phyloP scores from a whole-genome alignment of 1,139 yeast species.

The Nakaseomyces glabratus region DNA sequence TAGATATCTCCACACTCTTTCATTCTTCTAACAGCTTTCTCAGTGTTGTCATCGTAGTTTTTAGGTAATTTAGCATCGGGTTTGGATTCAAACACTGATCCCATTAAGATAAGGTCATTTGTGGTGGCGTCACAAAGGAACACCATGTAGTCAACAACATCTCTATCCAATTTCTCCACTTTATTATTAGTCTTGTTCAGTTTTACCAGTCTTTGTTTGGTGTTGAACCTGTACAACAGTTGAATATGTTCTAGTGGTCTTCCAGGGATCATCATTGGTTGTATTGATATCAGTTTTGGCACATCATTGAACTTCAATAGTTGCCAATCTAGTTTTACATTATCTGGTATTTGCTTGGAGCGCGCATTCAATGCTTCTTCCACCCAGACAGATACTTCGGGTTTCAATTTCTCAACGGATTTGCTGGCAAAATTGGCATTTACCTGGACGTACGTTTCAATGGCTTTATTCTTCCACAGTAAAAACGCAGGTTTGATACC shows the following conservation, averaged over 20 bases:
- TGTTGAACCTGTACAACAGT: slow-evolving; percentile 64
- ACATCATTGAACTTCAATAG: slow-evolving; percentile 55
- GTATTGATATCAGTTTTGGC: slow-evolving; percentile 68
- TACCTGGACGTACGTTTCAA: slow-evolving; percentile 54
- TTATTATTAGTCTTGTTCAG: slow-evolving; percentile 41
- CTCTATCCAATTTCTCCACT: slow-evolving; percentile 43
- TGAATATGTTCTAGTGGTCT: slow-evolving; percentile 58
- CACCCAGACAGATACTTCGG: slow-evolving; percentile 50
- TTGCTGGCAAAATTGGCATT: slow-evolving; percentile 59
- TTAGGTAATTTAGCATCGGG: slow-evolving; percentile 35
- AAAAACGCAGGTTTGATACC: slow-evolving; percentile 56
- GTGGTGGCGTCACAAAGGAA: slow-evolving; percentile 68
- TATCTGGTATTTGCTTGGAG: slow-evolving; percentile 47
- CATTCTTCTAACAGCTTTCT: slow-evolving; percentile 38
- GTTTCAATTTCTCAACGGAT: slow-evolving; percentile 37
- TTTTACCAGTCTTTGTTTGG: slow-evolving; percentile 58
- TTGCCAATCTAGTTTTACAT: slow-evolving; percentile 64
- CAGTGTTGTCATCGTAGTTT: slow-evolving; percentile 29
- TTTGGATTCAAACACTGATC: slow-evolving; percentile 66
- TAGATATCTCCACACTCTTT: slow-evolving; percentile 44
- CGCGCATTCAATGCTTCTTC: slow-evolving; percentile 48
- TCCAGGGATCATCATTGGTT: slow-evolving; percentile 54
- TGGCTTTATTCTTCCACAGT: slow-evolving; percentile 66
- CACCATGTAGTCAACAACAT: slow-evolving; percentile 65
- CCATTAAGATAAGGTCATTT: slow-evolving; percentile 59